Evolutionary conservation across 345 rosid genomes (phyloP), one percentile per base, ranked within the genome.

Genomic region (Carallia pectinifolia): DNA sequence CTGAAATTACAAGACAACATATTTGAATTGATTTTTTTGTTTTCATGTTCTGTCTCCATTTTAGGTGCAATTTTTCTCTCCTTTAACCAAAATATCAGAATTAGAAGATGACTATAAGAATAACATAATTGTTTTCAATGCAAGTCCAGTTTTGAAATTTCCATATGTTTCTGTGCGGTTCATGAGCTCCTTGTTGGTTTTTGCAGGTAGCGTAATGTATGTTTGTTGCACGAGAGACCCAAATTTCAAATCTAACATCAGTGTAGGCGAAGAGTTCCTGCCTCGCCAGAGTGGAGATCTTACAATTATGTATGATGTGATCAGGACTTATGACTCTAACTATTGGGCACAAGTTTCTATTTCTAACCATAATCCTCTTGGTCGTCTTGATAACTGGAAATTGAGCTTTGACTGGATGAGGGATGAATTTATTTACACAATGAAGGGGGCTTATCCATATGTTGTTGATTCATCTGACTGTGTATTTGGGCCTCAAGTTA

Each of bases 301-400:
- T 50, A 92, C 97, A 6, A 86, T 95, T 47, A 89, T 89, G 96
- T 95, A 95, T 61, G 99, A 95, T 71, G 97, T 95, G 74, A 77
- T 75, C 71, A 84, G 87, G 69, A 85, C 99, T 23, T 95, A 90
- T 74, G 95, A 85, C 30, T 82, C 92, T 0, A 84, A 66, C 77
- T 95, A 95, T 79, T 85, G 91, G 89, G 86, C 90, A 4, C 89
- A 87, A 80, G 91, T 95, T 70, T 74, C 89, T 10, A 89, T 95
- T 68, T 81, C 81, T n/a, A 95, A 95, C 85, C 90, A 87, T 72
- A 92, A 92, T 55, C 90, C 96, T 7, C 83, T 95, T 7, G 97
- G 97, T 23, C 96, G 99, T 37, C 93, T 95, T 16, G 99, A 95
- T 80, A 85, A 90, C 76, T 95, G 99, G 99, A 83, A 92, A 60